phyloP scores from a whole-genome alignment of 2,329 filamentous ascomycete genomes.

The Fusarium pilosicola region DNA sequence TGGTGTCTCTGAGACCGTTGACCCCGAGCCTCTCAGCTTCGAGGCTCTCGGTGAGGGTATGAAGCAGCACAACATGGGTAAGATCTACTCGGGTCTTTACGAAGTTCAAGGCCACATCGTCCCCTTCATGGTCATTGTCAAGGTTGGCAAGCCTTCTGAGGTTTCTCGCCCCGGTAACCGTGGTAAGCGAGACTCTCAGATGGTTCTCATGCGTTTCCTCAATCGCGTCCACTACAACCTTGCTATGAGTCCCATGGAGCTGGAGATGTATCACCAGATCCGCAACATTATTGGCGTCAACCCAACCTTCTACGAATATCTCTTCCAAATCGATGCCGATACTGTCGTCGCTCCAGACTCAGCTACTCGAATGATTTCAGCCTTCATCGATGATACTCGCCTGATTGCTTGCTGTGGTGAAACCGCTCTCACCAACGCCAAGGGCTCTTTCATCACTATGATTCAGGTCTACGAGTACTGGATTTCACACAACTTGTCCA shows the following conservation, averaged over 20 bases:
- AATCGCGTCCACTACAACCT: conserved; percentile 99
- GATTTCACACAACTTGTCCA: conserved; percentile 96
- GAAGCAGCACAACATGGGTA: conserved; percentile 99
- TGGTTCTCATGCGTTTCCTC: conserved; percentile 98
- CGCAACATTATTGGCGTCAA: conserved; percentile 99
- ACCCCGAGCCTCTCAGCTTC: conserved; percentile 95
- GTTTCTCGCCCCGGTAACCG: conserved; percentile 95
- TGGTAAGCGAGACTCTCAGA: conserved; percentile 99
- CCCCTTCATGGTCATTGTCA: conserved; percentile 95
- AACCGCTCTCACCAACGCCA: conserved; percentile 91
- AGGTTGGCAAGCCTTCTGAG: conserved; percentile 97
- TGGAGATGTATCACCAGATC: conserved; percentile 99
- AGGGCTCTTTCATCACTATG: conserved; percentile 95
- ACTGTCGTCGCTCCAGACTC: conserved; percentile 92
- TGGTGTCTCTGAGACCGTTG: conserved; percentile 90
- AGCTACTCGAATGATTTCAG: conserved; percentile 88
- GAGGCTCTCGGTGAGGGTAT: conserved; percentile 94
- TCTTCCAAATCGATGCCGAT: conserved; percentile 96
- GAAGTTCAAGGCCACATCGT: conserved; percentile 98
- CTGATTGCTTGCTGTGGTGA: conserved; percentile 96
- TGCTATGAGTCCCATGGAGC: conserved; percentile 93
- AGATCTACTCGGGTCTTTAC: conserved; percentile 96
- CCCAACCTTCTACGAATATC: conserved; percentile 96
- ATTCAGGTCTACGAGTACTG: conserved; percentile 99
- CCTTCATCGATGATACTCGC: conserved; percentile 90